Base-by-base conservation (phyloP, 352 stramenopile genomes). In the Aphanomyces cochlioides region DNA sequence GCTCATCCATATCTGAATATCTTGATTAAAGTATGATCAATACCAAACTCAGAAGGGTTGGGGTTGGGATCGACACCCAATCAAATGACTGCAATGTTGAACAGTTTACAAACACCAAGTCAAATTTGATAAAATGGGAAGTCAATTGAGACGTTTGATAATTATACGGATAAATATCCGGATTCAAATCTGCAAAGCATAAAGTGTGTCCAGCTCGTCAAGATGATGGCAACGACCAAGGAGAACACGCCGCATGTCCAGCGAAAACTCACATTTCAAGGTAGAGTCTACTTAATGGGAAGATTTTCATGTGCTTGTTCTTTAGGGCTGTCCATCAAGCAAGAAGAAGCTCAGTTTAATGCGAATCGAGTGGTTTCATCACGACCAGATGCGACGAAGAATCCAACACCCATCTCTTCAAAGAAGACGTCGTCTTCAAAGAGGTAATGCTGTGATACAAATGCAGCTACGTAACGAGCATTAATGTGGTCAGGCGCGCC, bases 201-300 rank as follows among this genome's bases (percentile, higher is more conserved):
- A 58, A 28, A 15, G 39, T 36, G 47, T 67, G 28, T 28, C 28
- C 28, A 28, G 28, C 28, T 28, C 38, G 47, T 19, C 3, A n/a
- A 4, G 19, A 37, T 28, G 60, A 67, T 67, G 47, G 43, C 13
- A 19, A 17, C 36, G 13, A 17, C 43, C 60, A 67, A 60, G 37
- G 64, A 70, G 47, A 70, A 70, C 47, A 61, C 64, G 17, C 47
- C 64, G n/a, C 53, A 54, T 10, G 45, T 70, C n/a, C 48, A 47
- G 13, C 64, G 64, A 1, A 59, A 70, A 50, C 64, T 70, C 40
- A 19, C 61, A 10, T 70, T 70, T 40, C 39, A 69, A 57, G 63
- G 63, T 70, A 36, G 28, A 28, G 0, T 28, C 28, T 59, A 34
- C 28, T 6, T 10, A 34, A 47, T 64, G 56, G 10, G 28, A 7